phyloP scores from a whole-genome alignment of 2,329 filamentous ascomycete genomes.

The Knufia petricola region DNA sequence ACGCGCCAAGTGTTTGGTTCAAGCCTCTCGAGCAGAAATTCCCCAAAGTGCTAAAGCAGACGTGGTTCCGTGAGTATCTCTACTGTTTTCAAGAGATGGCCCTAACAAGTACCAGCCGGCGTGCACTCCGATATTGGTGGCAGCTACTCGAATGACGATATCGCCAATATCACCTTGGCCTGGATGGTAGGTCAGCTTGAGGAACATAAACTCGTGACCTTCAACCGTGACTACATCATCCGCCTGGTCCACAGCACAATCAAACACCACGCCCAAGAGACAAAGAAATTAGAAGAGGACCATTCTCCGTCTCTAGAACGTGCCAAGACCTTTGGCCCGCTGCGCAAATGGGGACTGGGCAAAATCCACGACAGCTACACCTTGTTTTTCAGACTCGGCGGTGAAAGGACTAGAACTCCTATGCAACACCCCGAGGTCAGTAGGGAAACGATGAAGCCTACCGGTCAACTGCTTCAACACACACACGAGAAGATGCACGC shows the following conservation, averaged over 20 bases:
- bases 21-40: conserved; percentile 24
- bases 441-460: conserved; percentile 4
- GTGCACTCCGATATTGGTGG: conserved; percentile 40
- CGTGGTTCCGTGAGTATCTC: conserved; percentile 34
- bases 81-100: not conserved
- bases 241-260: conserved; percentile 13
- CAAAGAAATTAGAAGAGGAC: conserved; percentile 2
- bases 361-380: conserved; percentile 23
- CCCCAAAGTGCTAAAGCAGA: conserved; percentile 32
- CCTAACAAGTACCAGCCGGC: not conserved
- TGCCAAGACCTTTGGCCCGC: conserved; percentile 9
- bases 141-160: conserved; percentile 39
- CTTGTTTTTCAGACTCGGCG: conserved; percentile 18
- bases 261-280: conserved; percentile 9
- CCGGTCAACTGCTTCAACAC: conserved; percentile 31
- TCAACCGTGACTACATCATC: conserved; percentile 21
- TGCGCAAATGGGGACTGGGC: conserved; percentile 21
- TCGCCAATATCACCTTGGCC: conserved; percentile 40
- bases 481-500: conserved; percentile 50
- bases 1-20: conserved; percentile 27
- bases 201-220: conserved; percentile 16
- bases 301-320: conserved; percentile 8
- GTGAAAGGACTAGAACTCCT: conserved; percentile 20
- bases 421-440: conserved; percentile 19
- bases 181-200: conserved; percentile 42